Evolutionary conservation across 495 filamentous ascomycete species (phyloP), one percentile per base, ranked within the genome.

Genomic region (Xylaria venustula): DNA sequence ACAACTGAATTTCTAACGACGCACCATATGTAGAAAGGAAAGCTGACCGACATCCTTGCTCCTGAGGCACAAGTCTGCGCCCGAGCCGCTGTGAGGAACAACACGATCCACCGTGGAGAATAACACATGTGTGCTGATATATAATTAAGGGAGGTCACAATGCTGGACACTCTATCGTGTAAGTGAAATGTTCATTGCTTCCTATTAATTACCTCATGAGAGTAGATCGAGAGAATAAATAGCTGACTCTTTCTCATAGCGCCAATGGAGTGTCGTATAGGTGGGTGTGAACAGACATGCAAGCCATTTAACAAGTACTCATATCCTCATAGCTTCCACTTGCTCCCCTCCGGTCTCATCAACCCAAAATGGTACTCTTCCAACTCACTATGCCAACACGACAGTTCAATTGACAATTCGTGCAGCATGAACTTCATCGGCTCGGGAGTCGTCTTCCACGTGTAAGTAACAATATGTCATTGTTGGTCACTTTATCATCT

Each of bases 381-480:
- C 42, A 46, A 19, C 12, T 11, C 30, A 34, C 30, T 34, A 34
- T 11, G 30, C 11, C 30, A 4, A 11, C 5, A 11, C 30, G 11
- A 34, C 30, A 34, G 30, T 34, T 4, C 4, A 34, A 34, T 11
- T 34, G 30, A 34, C 30, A 34, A 5, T 34, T 22, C 17, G 17
- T 19, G 17, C 17, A 46, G 85, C 76, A 77, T 87, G 64, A 96
- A 95, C 79, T 78, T 96, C 55, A 90, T 96, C 73, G 91, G 91
- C 54, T 87, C 87, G 60, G 90, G 90, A 51, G 87, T 87, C 54
- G 91, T 94, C 53, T 83, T 95, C 62, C 88, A 96, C 76, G 80
- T 94, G 46, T 89, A 88, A 32, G 40, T 34, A 34, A 34, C 30
- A 11, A 34, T 34, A 11, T 11, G 5, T 34, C 30, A 5, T 34